phyloP scores from a whole-genome alignment of 345 rosid species.

The Linum trigynum region DNA sequence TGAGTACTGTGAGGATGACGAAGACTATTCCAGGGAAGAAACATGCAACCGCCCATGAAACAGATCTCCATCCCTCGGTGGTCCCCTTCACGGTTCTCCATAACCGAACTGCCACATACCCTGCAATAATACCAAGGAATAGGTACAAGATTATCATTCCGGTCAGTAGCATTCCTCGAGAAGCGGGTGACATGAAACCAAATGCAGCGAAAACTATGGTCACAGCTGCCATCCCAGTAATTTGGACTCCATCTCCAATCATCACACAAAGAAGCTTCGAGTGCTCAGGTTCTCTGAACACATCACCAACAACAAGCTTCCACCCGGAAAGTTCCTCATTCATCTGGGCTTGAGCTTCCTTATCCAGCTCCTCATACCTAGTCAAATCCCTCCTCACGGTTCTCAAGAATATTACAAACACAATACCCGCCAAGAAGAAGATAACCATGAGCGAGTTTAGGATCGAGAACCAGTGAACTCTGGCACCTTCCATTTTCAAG shows the following conservation, averaged over 20 bases:
- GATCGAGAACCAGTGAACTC: constrained; percentile 82
- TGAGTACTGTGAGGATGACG: constrained; percentile 54
- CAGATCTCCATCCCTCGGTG: constrained; percentile 65
- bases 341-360: constrained; percentile 82
- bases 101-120: constrained; percentile 59
- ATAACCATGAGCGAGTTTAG: constrained; percentile 73
- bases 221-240: constrained; percentile 70
- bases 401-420: constrained; percentile 70
- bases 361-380: constrained; percentile 70
- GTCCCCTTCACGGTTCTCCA: constrained; percentile 76
- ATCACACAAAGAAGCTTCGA: constrained; percentile 66
- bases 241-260: constrained; percentile 71
- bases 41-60: constrained; percentile 62
- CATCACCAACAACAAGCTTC: constrained; percentile 89
- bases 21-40: constrained; percentile 82
- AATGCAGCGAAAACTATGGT: constrained; percentile 71
- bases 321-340: constrained; percentile 83
- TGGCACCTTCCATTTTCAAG: constrained; percentile 82
- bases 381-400: constrained; percentile 82
- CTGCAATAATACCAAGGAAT: constrained; percentile 61
- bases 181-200: constrained; percentile 81
- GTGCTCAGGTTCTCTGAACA: constrained; percentile 67
- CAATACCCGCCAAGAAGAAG: constrained; percentile 66
- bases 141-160: constrained; percentile 78
- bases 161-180: constrained; percentile 77